Conservation (phyloP, 306 rosid species). For the Trifolium pratense region DNA sequence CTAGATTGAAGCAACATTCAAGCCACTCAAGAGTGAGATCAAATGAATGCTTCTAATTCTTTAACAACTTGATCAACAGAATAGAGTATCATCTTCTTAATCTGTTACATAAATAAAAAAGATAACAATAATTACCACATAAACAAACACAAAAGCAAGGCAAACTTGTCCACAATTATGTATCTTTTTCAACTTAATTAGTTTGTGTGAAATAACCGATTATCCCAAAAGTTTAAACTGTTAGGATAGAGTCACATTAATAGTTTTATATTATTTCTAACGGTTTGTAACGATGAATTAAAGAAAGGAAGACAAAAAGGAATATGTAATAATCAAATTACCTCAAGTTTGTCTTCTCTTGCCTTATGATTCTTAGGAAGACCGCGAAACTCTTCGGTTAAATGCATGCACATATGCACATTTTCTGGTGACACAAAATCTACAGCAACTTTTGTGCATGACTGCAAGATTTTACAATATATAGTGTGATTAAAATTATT, state of each 20-base stretch:
- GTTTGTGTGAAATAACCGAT: too few species aligned
- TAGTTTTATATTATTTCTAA: too few species aligned
- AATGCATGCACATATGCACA: constrained; percentile 58
- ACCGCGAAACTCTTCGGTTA: constrained; percentile 60
- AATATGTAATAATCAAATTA: constrained; percentile 8
- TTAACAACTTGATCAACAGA: constrained; percentile 57
- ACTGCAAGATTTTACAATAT: constrained; percentile 44
- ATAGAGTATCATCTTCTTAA: constrained; percentile 67
- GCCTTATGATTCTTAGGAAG: constrained; percentile 70
- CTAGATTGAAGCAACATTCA: not conserved
- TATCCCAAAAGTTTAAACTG: too few species aligned
- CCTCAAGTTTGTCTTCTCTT: constrained; percentile 87
- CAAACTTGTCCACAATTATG: not conserved
- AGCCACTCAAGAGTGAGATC: not conserved
- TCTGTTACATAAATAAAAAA: constrained; percentile 48
- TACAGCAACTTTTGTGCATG: constrained; percentile 77
- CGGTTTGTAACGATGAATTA: too few species aligned
- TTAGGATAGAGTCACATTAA: too few species aligned
- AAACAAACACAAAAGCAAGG: not conserved
- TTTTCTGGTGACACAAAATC: constrained; percentile 81
- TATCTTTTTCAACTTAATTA: not conserved
- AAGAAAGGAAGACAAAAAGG: not conserved
- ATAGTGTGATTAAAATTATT: not conserved
- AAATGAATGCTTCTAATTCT: constrained; percentile 48
- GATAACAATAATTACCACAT: not conserved